Base-by-base conservation (phyloP, 805 yeast genomes). In the Ogataea pilisensis region DNA sequence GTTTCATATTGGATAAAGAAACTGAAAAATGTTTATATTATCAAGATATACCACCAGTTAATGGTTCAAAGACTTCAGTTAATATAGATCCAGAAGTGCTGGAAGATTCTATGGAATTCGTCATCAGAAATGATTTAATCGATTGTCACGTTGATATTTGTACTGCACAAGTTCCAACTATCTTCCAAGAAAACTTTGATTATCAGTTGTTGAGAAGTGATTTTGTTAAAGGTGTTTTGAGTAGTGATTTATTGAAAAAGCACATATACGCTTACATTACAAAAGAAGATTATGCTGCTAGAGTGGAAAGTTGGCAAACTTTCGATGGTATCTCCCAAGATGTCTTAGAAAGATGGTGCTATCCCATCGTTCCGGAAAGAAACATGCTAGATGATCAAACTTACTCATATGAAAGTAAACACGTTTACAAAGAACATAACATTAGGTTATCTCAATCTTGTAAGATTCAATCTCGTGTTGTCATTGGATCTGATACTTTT, bases 141-240 rank as follows among this genome's bases (percentile, higher is more conserved):
- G 99, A 93, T 67, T 93, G 99, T 61, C 93, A 85, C 60, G 89
- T 93, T 41, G 99, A 93, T 65, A 88, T 93, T 45, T 93, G 99
- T 64, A 75, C 97, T 6, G 88, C 95, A 2, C 88, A 82, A 50
- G 96, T 93, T 9, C 97, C 97, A 1, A 93, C 95, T 13, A 82
- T 91, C 45, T 93, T 91, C 67, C 95, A 88, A 54, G 99, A 93
- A 57, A 91, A 93, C 62, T 93, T 93, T 55, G 99, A 93, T 66
- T 93, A 90, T 61, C 96, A 91, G 62, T 69, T 77, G 38, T 69
- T 91, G 47, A 76, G 99, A 61, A 71, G 76, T 27, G 98, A 93
- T 64, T 93, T 91, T 57, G 85, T 91, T 24, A 83, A 78, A 52
- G 97, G 98, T 40, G 93, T 91, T 20, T 70, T 93, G 44, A 82